These are phyloP conservation scores for Kandelia obovata DNA, from an alignment of 345 rosid species.

Conservation along the genomic window DNA sequence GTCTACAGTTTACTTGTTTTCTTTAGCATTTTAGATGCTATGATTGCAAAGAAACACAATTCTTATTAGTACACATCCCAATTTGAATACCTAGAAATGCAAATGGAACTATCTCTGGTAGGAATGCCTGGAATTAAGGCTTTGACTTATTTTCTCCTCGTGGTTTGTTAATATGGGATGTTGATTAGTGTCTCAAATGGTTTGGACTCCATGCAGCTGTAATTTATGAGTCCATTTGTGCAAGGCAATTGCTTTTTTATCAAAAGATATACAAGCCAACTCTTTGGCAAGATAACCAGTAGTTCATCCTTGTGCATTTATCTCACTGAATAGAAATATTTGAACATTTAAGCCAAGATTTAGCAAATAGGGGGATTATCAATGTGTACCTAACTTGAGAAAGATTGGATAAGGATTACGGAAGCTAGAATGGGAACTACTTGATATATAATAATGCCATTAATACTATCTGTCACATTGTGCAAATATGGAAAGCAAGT, in stretches of 20 bases:
- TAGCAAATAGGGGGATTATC: slow-evolving; percentile 13
- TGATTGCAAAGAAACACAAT: not conserved
- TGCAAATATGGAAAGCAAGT: slow-evolving; percentile 20
- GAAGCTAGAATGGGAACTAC: slow-evolving; percentile 14
- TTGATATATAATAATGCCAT: slow-evolving; percentile 10
- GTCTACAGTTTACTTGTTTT: not conserved
- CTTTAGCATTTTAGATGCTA: not conserved
- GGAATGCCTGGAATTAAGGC: too few species aligned
- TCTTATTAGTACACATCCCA: too few species aligned
- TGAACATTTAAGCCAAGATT: slow-evolving; percentile 18
- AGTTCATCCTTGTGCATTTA: slow-evolving; percentile 16
- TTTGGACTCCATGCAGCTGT: slow-evolving; percentile 1
- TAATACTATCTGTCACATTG: slow-evolving; percentile 10
- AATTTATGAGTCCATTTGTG: slow-evolving; percentile 6
- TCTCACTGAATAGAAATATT: slow-evolving; percentile 20
- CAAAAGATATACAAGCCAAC: slow-evolving; percentile 8
- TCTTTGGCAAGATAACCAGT: slow-evolving; percentile 9
- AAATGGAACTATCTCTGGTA: not conserved
- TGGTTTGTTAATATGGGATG: not conserved
- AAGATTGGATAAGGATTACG: slow-evolving; percentile 16
- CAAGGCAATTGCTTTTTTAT: slow-evolving; percentile 5
- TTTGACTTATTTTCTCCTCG: not conserved
- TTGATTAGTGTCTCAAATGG: not conserved
- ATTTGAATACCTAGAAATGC: not conserved
- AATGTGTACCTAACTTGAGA: slow-evolving; percentile 11